Evolutionary conservation across 1,284 basidiomycete species (phyloP).

Genomic region (Athelia sp.): DNA sequence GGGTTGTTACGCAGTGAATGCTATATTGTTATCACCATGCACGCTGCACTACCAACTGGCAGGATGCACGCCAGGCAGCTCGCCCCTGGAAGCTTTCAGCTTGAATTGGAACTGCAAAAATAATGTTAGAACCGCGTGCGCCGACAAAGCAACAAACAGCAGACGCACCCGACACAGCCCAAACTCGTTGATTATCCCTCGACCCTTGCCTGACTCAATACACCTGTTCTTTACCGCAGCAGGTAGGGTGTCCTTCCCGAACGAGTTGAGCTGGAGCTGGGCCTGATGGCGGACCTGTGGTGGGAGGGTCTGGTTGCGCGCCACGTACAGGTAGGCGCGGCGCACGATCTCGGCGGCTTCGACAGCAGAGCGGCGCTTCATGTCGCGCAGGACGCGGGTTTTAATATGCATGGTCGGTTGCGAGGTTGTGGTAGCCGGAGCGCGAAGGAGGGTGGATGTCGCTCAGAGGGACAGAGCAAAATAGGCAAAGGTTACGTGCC

Average conservation of each 20-base stretch:
- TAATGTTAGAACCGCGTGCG: not conserved
- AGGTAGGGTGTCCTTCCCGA: constrained; percentile 78
- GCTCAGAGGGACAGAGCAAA: constrained; percentile 1
- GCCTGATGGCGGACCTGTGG: constrained; percentile 90
- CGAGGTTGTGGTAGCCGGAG: constrained; percentile 12
- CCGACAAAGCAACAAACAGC: constrained; percentile 1
- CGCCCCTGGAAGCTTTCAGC: constrained; percentile 70
- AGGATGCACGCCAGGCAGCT: constrained; percentile 84
- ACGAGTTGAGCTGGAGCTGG: constrained; percentile 90
- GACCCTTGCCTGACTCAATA: constrained; percentile 75
- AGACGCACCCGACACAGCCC: constrained; percentile 76
- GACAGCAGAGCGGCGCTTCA: constrained; percentile 70
- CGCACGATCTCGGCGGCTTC: constrained; percentile 75
- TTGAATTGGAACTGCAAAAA: constrained; percentile 82
- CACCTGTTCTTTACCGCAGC: constrained; percentile 88
- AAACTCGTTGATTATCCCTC: constrained; percentile 88
- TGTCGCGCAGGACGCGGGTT: constrained; percentile 68
- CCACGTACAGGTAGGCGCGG: constrained; percentile 85
- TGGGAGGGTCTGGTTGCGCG: constrained; percentile 82
- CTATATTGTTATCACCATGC: too few species aligned
- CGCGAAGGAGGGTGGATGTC: too few species aligned
- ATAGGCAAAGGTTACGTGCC: not conserved
- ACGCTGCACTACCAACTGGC: constrained; percentile 95
- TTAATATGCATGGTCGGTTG: constrained; percentile 34
- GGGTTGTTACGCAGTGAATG: too few species aligned